Percentiles rank a stretch among this genome's conserved stretches.
phyloP scores from a whole-genome alignment of 345 rosid genomes.

The Reutealis trisperma region DNA sequence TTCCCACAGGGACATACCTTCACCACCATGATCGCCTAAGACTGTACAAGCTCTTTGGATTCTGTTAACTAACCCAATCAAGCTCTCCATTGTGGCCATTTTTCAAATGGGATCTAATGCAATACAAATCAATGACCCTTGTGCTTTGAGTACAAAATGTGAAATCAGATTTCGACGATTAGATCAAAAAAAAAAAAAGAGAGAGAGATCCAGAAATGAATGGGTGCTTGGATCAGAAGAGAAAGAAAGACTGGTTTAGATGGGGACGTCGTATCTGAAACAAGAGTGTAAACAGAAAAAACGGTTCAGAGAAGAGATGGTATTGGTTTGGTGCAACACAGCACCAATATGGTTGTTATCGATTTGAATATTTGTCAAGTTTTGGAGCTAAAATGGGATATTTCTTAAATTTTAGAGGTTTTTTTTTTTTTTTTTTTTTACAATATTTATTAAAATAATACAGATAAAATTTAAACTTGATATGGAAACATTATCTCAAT shows the following conservation, averaged over 20 bases:
- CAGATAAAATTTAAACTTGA: too few relatives aligned
- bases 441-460: too few relatives aligned
- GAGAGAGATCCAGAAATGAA: not conserved
- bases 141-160: not conserved
- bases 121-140: not conserved
- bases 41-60: constrained; percentile 98
- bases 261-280: constrained; percentile 16
- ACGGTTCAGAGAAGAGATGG: not conserved
- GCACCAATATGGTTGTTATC: not conserved
- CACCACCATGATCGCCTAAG: constrained; percentile 94
- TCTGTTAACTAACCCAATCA: constrained; percentile 91
- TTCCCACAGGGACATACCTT: constrained; percentile 99
- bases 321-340: not conserved
- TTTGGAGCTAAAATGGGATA: constrained; percentile 5
- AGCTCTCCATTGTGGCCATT: constrained; percentile 97
- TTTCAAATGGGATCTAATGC: constrained; percentile 17
- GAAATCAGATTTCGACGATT: not conserved
- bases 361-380: constrained; percentile 1
- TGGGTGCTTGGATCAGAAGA: constrained; percentile 5
- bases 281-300: not conserved
- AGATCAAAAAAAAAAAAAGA: not conserved
- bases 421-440: too few relatives aligned
- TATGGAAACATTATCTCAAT: too few relatives aligned
- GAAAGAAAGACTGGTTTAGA: not conserved
- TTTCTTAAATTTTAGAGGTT: not conserved